Percentiles rank a stretch among this genome's conserved stretches.
phyloP scores from a whole-genome alignment of 352 stramenopile species.

The Globisporangium paroecandrum region DNA sequence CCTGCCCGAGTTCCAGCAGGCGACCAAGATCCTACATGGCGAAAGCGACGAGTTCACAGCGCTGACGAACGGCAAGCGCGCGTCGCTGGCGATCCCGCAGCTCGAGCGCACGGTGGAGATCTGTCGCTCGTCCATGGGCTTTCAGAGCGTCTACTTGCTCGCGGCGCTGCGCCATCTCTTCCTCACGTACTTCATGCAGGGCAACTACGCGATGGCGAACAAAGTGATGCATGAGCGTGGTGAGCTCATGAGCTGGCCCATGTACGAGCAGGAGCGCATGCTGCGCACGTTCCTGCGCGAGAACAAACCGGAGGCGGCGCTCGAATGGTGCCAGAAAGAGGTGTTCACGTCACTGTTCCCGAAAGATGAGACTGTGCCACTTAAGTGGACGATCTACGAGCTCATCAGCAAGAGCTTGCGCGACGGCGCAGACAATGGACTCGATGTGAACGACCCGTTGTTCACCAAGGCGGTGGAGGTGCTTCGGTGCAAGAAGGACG shows the following conservation, averaged over 20 bases:
- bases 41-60: slow-evolving; percentile 27
- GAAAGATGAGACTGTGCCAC: slow-evolving; percentile 52
- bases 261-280: slow-evolving; percentile 68
- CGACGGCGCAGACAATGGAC: slow-evolving; percentile 29
- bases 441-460: slow-evolving; percentile 54
- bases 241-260: slow-evolving; percentile 68
- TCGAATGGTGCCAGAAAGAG: slow-evolving; percentile 57
- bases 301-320: slow-evolving; percentile 40
- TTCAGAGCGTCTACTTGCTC: slow-evolving; percentile 62
- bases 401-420: slow-evolving; percentile 51
- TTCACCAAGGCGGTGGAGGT: slow-evolving; percentile 56
- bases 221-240: slow-evolving; percentile 65
- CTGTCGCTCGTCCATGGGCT: slow-evolving; percentile 73
- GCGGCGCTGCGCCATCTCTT: slow-evolving; percentile 60
- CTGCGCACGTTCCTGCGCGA: slow-evolving; percentile 56
- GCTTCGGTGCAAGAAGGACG: slow-evolving; percentile 61
- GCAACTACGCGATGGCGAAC: slow-evolving; percentile 43
- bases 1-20: slow-evolving; percentile 71
- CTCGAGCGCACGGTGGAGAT: slow-evolving; percentile 72
- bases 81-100: slow-evolving; percentile 42
- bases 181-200: slow-evolving; percentile 60
- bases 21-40: slow-evolving; percentile 47
- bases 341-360: slow-evolving; percentile 50
- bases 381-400: slow-evolving; percentile 76
- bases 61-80: slow-evolving; percentile 49